Base-by-base conservation (phyloP, 805 yeast genomes). In the Martiniozyma abietophila region DNA sequence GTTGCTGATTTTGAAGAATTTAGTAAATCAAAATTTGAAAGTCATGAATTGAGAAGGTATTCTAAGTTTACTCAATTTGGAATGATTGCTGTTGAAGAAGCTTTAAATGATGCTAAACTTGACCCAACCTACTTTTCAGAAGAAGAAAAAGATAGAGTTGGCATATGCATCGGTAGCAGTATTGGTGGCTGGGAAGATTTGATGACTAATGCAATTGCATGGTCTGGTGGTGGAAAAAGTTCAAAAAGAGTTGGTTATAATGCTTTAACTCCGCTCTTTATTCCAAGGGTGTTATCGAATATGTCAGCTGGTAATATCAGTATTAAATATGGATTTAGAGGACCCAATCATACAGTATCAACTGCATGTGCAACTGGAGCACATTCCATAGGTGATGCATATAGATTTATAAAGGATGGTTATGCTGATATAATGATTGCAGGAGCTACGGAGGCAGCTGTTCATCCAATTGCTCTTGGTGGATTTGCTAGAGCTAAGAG, bases 281-380 rank as follows among this genome's bases (percentile, higher is more conserved):
- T 92, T 5, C 97, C 98, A 0, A 75, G 71, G 44, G 58, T 89
- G 31, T 63, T 92, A 25, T 71, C 82, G 25, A 92, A 92, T 53
- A 92, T 92, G 97, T 95, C 95, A 0, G 85, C 88, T 1, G 96
- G 97, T 3, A 76, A 85, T 40, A 73, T 92, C 6, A 80, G 95
- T 6, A 88, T 92, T 37, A 68, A 73, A 43, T 73, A 76, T 47
- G 80, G 81, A 2, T 61, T 86, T 25, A 63, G 70, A 46, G 99
- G 98, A 0, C 94, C 95, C 2, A 73, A 82, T 27, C 96, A 88
- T 51, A 64, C 94, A 0, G 92, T 76, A 0, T 72, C 95, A 2
- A 86, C 97, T 0, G 98, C 98, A 1, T 92, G 99, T 62, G 95
- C 99, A 4, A 86, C 98, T 0, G 99, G 99, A 0, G 71, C 80